Evolutionary conservation across 1,284 basidiomycete genomes (phyloP), one percentile per base, ranked within the genome.

Genomic region (Trametes polyzona): DNA sequence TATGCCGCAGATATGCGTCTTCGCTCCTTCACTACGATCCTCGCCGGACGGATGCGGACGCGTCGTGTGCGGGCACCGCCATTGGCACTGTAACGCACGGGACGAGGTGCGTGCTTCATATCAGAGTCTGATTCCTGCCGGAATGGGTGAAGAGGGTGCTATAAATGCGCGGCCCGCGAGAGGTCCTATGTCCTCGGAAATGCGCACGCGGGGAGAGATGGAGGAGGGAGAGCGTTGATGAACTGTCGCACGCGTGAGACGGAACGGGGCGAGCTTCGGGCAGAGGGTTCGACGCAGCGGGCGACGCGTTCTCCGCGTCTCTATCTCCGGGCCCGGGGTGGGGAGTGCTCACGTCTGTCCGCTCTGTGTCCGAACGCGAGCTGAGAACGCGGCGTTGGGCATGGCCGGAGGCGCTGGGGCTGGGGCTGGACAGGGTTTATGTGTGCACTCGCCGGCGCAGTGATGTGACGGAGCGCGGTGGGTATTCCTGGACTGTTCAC

Each of bases 121-220:
- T n/a, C n/a, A n/a, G n/a, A n/a, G n/a, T n/a, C n/a, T n/a, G n/a
- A n/a, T n/a, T n/a, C n/a, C n/a, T n/a, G n/a, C n/a, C n/a, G n/a
- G n/a, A n/a, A n/a, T n/a, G n/a, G n/a, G n/a, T n/a, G n/a, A n/a
- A n/a, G n/a, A n/a, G n/a, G n/a, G n/a, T n/a, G n/a, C n/a, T n/a
- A n/a, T n/a, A n/a, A n/a, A n/a, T n/a, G n/a, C n/a, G n/a, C n/a
- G n/a, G n/a, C n/a, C n/a, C n/a, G n/a, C n/a, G n/a, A n/a, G n/a
- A n/a, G n/a, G n/a, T n/a, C n/a, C n/a, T 21, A 41, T 41, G 41
- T 42, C 41, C 41, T 42, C 41, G 41, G 41, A 42, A 29, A 42
- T 42, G 24, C 41, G 19, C n/a, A 24, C 24, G 41, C 19, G 16
- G 19, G 10, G 2, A n/a, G n/a, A n/a, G n/a, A 11, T 9, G 26